Evolutionary conservation across 108 stramenopile genomes (phyloP).

Genomic region (Cylindrotheca fusiformis): DNA sequence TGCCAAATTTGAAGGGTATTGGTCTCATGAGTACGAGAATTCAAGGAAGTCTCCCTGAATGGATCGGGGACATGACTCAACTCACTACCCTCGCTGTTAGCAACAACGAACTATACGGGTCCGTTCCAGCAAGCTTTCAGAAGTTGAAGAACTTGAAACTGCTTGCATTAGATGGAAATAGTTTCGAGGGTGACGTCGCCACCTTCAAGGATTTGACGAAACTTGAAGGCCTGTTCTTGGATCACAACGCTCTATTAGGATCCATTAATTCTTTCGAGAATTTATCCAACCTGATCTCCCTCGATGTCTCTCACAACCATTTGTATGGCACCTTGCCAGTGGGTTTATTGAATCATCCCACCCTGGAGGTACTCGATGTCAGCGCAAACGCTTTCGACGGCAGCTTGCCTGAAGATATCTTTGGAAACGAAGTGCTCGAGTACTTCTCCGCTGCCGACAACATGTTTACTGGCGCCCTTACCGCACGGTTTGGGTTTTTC

Average conservation of each 20-base stretch:
- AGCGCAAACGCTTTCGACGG: constrained; percentile 4
- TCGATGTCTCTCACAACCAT: constrained; percentile 16
- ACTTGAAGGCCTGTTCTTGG: constrained; percentile 21
- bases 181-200: constrained; percentile 9
- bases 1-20: constrained; percentile 11
- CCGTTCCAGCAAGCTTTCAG: constrained; percentile 21
- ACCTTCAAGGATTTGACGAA: constrained; percentile 12
- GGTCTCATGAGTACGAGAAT: constrained; percentile 7
- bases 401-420: neutral
- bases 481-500: neutral
- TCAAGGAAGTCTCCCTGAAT: constrained; percentile 18
- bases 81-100: constrained; percentile 19
- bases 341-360: constrained; percentile 3
- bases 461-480: neutral
- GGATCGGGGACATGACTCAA: constrained; percentile 15
- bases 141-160: constrained; percentile 6
- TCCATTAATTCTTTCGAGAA: neutral
- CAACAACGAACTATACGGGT: constrained; percentile 21
- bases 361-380: constrained; percentile 2
- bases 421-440: neutral
- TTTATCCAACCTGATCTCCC: constrained; percentile 5
- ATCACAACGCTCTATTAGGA: constrained; percentile 18
- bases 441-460: constrained; percentile 1
- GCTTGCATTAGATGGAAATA: constrained; percentile 19
- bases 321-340: neutral